Conservation (phyloP, 1,284 basidiomycete genomes). For the Leucoagaricus sp. region DNA sequence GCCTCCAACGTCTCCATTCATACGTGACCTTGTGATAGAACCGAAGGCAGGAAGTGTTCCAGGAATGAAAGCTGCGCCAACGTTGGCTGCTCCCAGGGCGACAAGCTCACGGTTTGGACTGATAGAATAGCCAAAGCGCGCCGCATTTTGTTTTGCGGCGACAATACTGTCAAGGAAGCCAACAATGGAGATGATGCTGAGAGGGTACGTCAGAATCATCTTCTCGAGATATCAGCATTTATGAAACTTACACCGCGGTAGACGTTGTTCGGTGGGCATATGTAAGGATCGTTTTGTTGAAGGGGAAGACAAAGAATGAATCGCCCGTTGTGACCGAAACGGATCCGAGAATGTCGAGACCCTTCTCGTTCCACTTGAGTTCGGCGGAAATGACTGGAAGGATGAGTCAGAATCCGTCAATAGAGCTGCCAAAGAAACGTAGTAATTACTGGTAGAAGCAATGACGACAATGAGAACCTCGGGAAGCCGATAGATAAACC, state of each 20-base stretch:
- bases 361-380: slow-evolving; percentile 76
- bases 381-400: slow-evolving; percentile 68
- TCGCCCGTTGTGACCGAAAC: slow-evolving; percentile 64
- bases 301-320: slow-evolving; percentile 68
- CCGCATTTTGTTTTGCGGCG: slow-evolving; percentile 84
- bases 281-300: slow-evolving; percentile 57
- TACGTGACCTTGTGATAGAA: slow-evolving; percentile 84
- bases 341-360: slow-evolving; percentile 81
- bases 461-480: slow-evolving; percentile 80
- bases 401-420: slow-evolving; percentile 1
- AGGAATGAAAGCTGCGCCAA: slow-evolving; percentile 78
- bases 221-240: neutral
- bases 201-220: slow-evolving; percentile 11
- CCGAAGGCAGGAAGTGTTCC: slow-evolving; percentile 89
- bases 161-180: slow-evolving; percentile 85
- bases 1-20: slow-evolving; percentile 86
- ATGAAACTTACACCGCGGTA: slow-evolving; percentile 65
- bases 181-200: slow-evolving; percentile 71
- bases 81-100: slow-evolving; percentile 83
- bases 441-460: slow-evolving; percentile 69
- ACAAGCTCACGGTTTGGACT: slow-evolving; percentile 92
- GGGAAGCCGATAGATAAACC: slow-evolving; percentile 78
- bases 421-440: neutral
- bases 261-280: slow-evolving; percentile 77
- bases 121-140: slow-evolving; percentile 84